Conservation (phyloP, 139 green algal genomes). For the Diplosphaera chodatii region DNA sequence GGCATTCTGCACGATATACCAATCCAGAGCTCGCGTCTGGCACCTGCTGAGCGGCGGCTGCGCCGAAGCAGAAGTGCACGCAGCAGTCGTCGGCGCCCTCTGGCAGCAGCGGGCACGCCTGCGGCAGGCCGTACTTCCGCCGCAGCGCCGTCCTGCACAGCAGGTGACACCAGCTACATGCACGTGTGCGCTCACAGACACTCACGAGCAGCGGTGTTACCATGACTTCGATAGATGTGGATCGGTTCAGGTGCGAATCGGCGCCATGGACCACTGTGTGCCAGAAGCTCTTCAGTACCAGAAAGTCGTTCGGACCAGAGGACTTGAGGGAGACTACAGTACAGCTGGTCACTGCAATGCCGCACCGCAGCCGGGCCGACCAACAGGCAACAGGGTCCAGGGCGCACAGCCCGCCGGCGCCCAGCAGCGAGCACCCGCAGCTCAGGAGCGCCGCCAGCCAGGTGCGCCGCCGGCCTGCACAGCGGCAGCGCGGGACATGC, state of each 20-base stretch:
- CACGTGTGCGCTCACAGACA: too few relatives aligned
- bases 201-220: too few relatives aligned
- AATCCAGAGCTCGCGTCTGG: too few relatives aligned
- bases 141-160: not conserved
- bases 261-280: too few relatives aligned
- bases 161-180: not conserved
- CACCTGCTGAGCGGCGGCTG: conserved; percentile 24
- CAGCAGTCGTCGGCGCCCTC: conserved; percentile 36
- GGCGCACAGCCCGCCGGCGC: not conserved
- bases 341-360: too few relatives aligned
- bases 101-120: conserved; percentile 2
- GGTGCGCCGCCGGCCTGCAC: not conserved
- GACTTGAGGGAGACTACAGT: too few relatives aligned
- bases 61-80: conserved; percentile 37
- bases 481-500: too few relatives aligned
- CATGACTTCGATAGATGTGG: too few relatives aligned
- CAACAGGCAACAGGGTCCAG: not conserved
- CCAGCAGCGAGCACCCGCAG: not conserved
- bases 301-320: too few relatives aligned
- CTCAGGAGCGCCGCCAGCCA: not conserved
- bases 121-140: not conserved
- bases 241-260: too few relatives aligned
- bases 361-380: not conserved
- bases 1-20: too few relatives aligned
- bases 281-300: too few relatives aligned